Conservation (phyloP, 2,329 filamentous ascomycete genomes). For the Fusarium nematophilum region DNA sequence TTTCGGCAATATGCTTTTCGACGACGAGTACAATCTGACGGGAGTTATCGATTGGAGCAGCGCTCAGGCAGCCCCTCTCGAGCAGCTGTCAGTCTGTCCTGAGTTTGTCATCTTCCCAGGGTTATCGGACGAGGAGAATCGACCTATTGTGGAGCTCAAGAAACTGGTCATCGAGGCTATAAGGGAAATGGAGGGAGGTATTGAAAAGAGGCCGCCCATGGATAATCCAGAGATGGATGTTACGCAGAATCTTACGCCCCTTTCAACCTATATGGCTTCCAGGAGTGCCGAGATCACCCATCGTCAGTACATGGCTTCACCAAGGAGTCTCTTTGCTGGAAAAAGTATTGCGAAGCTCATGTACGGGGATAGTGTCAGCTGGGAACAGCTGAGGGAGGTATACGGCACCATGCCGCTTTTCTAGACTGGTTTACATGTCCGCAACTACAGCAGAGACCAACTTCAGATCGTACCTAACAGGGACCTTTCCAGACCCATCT, state of each 20-base stretch:
- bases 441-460: no score
- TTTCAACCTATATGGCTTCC: conserved; percentile 38
- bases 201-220: conserved; percentile 13
- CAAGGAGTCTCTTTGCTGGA: conserved; percentile 32
- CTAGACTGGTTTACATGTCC: no score
- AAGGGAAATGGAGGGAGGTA: conserved; percentile 20
- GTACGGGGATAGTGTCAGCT: conserved; percentile 34
- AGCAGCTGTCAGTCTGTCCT: conserved; percentile 50
- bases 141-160: conserved; percentile 30
- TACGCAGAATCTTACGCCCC: conserved; percentile 11
- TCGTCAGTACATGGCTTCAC: conserved; percentile 39
- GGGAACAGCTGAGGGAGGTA: conserved; percentile 40
- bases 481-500: no score
- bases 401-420: conserved; percentile 31
- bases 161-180: conserved; percentile 20
- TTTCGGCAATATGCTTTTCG: conserved; percentile 55
- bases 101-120: conserved; percentile 48
- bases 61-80: conserved; percentile 49
- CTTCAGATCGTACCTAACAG: no score
- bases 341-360: conserved; percentile 35
- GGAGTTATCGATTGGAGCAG: conserved; percentile 52
- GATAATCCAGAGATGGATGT: conserved; percentile 13
- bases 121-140: conserved; percentile 39
- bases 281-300: conserved; percentile 31
- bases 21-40: conserved; percentile 53